Conservation (phyloP, 345 rosid species). For the Mallotus nudiflorus region DNA sequence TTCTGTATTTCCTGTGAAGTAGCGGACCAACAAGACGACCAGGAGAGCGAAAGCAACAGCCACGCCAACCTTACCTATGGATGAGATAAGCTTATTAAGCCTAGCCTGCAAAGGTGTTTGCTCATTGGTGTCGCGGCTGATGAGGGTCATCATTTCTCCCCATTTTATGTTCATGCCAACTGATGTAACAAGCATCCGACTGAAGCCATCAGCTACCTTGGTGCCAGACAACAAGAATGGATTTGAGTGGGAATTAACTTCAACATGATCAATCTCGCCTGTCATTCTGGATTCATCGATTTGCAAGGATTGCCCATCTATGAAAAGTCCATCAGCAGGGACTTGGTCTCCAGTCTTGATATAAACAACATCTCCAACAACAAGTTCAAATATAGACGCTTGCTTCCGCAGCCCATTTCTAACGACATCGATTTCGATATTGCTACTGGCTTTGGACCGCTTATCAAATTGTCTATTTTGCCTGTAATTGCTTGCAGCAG, state of each 20-base stretch:
- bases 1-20: constrained; percentile 66
- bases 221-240: constrained; percentile 25
- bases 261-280: constrained; percentile 20
- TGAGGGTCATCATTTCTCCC: constrained; percentile 78
- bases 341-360: constrained; percentile 26
- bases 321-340: constrained; percentile 29
- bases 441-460: constrained; percentile 16
- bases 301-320: constrained; percentile 22
- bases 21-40: constrained; percentile 53
- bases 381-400: constrained; percentile 22
- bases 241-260: constrained; percentile 10
- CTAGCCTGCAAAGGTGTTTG: constrained; percentile 69
- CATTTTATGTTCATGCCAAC: constrained; percentile 74
- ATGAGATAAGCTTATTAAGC: constrained; percentile 64
- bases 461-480: constrained; percentile 22
- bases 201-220: constrained; percentile 33
- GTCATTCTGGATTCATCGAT: constrained; percentile 30
- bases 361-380: constrained; percentile 28
- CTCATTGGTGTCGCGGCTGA: constrained; percentile 41
- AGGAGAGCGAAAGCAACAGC: constrained; percentile 68
- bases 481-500: constrained; percentile 22
- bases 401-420: constrained; percentile 16
- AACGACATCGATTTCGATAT: constrained; percentile 18
- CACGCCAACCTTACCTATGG: constrained; percentile 59
- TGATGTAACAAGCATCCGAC: constrained; percentile 59